Base-by-base conservation (phyloP, 2,329 filamentous ascomycete genomes). In the Teratosphaeria zuluensis region DNA sequence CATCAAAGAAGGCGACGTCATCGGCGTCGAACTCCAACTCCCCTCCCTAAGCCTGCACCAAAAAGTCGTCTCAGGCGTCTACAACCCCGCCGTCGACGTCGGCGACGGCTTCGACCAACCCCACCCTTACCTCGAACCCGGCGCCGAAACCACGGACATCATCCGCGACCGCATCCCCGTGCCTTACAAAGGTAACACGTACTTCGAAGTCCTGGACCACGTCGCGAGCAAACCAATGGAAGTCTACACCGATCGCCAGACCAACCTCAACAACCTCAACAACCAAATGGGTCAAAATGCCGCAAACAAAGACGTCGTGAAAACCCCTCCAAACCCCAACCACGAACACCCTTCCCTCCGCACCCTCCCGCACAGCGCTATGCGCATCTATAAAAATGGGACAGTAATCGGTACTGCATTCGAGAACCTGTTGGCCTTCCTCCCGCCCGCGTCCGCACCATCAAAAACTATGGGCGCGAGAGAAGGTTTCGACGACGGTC, bases 141-240 rank as follows among this genome's bases (percentile, higher is more conserved):
- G 69, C 19, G 63, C 60, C 14, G 78, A 81, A 0, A 24, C 33
- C 28, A 76, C 84, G 16, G 94, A 97, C 72, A 88, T 97, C 62
- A 89, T 99, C 60, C 90, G 95, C 62, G 95, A 99, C 73, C 89
- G 94, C 54, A 90, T 96, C 52, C 92, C 94, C 0, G 95, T 97
- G 64, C 86, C 92, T 9, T 95, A 95, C 78, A 96, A 96, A 74
- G 85, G 88, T 51, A 90, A 95, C 72, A 88, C 92, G 56, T 96
- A 95, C 76, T 96, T 96, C 73, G 92, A 97, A 74, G 88, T 90
- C 70, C 88, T 91, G 63, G 91, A 95, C 70, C 95, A 95, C 72
- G 89, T 92, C 66, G 80, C 89, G 0, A 88, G 87, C 11, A 95
- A 95, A 71, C 88, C 95, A 64, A 84, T 97, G 48, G 92, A 96